Percentiles rank a stretch among this genome's conserved stretches.
Conservation (phyloP, 352 stramenopile genomes). For the Phytopythium oedochilum region DNA sequence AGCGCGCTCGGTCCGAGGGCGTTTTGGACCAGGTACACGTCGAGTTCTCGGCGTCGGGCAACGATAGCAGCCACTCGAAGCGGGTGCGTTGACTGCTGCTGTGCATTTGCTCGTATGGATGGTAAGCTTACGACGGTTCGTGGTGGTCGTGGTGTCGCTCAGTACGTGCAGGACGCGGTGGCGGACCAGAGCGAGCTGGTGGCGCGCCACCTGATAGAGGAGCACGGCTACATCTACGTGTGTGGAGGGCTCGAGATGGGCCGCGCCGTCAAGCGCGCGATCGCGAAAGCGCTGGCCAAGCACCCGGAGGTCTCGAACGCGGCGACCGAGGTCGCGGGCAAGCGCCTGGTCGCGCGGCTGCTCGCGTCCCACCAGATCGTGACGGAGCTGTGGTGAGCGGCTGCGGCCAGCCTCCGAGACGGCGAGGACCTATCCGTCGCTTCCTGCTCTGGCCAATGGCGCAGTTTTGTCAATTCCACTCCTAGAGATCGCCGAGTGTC, state of each 20-base stretch:
- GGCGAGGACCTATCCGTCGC: too few relatives aligned
- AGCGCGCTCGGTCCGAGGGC: slow-evolving; percentile 24
- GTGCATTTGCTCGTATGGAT: too few relatives aligned
- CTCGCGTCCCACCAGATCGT: slow-evolving; percentile 41
- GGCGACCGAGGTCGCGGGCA: slow-evolving; percentile 28
- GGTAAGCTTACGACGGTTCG: too few relatives aligned
- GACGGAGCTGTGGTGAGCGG: slow-evolving; percentile 66
- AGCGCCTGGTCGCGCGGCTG: slow-evolving; percentile 41
- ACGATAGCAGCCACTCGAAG: slow-evolving; percentile 22
- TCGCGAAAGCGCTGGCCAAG: slow-evolving; percentile 38
- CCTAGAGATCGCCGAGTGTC: too few relatives aligned
- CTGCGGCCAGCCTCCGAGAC: too few relatives aligned
- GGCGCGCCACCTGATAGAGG: slow-evolving; percentile 40
- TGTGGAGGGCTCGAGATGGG: slow-evolving; percentile 81
- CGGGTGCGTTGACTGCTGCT: slow-evolving; percentile 25
- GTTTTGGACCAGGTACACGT: slow-evolving; percentile 55
- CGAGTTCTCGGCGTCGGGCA: slow-evolving; percentile 38
- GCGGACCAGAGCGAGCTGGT: slow-evolving; percentile 52
- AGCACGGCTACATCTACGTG: slow-evolving; percentile 65
- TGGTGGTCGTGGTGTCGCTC: slow-evolving; percentile 7
- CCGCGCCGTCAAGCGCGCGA: slow-evolving; percentile 61
- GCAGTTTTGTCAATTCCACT: too few relatives aligned
- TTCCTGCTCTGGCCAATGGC: too few relatives aligned
- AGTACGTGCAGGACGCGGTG: slow-evolving; percentile 77
- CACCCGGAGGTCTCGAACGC: slow-evolving; percentile 29